Conservation (phyloP, 345 rosid species). For the Aquilaria malaccensis region DNA sequence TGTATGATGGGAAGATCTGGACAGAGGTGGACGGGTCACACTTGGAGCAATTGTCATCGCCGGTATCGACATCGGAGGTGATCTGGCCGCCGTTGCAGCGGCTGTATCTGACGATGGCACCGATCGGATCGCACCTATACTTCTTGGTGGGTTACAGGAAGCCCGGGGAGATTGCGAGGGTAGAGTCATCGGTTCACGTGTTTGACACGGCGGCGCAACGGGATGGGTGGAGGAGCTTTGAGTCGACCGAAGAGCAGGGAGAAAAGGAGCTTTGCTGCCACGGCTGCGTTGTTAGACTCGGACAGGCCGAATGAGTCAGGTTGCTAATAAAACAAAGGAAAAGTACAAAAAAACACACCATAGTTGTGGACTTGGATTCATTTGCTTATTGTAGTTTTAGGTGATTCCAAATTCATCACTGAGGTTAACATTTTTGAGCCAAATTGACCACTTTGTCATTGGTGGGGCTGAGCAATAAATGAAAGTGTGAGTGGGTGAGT, state of each 20-base stretch:
- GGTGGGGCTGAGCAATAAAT: no score
- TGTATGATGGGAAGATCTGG: conserved; percentile 38
- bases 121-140: conserved; percentile 19
- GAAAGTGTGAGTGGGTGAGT: no score
- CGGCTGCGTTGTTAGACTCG: conserved; percentile 26
- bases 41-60: conserved; percentile 17
- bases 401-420: no score
- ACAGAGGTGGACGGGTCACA: conserved; percentile 46
- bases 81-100: conserved; percentile 22
- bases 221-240: conserved; percentile 28
- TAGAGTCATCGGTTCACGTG: conserved; percentile 17
- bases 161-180: conserved; percentile 20
- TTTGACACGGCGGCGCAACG: conserved; percentile 26
- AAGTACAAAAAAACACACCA: no score
- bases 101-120: conserved; percentile 23
- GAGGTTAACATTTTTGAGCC: no score
- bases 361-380: no score
- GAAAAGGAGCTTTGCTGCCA: conserved; percentile 31
- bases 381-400: no score
- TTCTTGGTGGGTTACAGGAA: conserved; percentile 26
- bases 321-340: background rate
- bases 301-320: no score
- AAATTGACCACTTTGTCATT: no score
- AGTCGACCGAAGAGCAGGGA: conserved; percentile 28
- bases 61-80: conserved; percentile 12